Evolutionary conservation across 495 filamentous ascomycete species (phyloP), one percentile per base, ranked within the genome.

Genomic region (Evansstolkia leycettana): DNA sequence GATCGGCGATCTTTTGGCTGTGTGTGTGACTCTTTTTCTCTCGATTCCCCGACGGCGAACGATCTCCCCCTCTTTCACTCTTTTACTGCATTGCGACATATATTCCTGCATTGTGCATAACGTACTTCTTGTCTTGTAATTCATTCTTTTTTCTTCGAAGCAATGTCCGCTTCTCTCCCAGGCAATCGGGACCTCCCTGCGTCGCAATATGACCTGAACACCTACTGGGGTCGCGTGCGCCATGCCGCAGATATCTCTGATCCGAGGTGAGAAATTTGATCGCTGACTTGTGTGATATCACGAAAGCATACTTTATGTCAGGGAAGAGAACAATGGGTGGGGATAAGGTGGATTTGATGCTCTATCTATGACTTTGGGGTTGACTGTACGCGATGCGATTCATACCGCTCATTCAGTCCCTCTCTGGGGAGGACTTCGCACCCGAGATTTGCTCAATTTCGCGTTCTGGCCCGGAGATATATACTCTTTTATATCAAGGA

Each of bases 141-240:
- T 37, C 24, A 35, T 40, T 30, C 30, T 27, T 27, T 35, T 30
- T 24, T 31, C 19, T 33, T 5, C 17, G 23, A 33, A 33, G 23
- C 4, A 24, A 98, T 98, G 90, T 94, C 90, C 16, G 68, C 85
- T 41, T 93, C 90, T 26, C 67, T 95, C 5, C 86, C 88, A 28
- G 90, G 90, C 39, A 75, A 61, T 38, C 78, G 89, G 47, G 82
- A 90, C 47, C 72, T 92, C 17, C 90, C 90, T 38, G 70, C 75
- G 33, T 96, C 90, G 13, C 87, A 84, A 55, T 89, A 94, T 67
- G 80, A 98, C 52, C 69, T 96, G 50, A 75, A 58, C 47, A 94
- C 86, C 35, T 98, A 98, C 62, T 89, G 82, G 84, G 90, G 90
- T 29, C 80, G 90, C 10, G 92, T 98, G 43, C 73, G 74, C 52